Base-by-base conservation (phyloP, 768 basidiomycete species). In the Mycena albidolilacea region DNA sequence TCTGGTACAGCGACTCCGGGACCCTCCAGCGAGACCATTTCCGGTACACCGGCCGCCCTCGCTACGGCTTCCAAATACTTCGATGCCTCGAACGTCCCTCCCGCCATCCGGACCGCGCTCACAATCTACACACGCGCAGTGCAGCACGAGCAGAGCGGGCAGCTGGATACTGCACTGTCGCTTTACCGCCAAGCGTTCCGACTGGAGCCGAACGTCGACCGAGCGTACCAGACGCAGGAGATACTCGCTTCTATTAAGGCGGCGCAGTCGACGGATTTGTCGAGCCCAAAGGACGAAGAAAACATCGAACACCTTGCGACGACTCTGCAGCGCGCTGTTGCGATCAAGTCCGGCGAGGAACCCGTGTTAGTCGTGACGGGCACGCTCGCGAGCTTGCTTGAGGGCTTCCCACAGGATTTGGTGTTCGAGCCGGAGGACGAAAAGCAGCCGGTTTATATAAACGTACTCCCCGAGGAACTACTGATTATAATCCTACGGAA, bases 181-280 rank as follows among this genome's bases (percentile, higher is more conserved):
- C 82, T 96, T 9, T 98, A 97, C 77, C 90, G 95, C 11, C 89
- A 90, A 72, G 95, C 95, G 2, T 97, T 96, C 80, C 89, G 92
- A 64, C 82, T 93, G 82, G 89, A 96, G 71, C 85, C 92, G 44
- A 84, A 93, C 72, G 93, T 97, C 43, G 95, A 96, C 79, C 87
- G 87, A 71, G 87, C 88, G 1, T 96, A 93, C 81, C 85, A 88
- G 71, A 84, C 86, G 52, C 86, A 90, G 71, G 92, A 94, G 77
- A 83, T 84, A 78, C 82, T 87, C 23, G 77, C 80, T 7, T 79
- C 83, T 21, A 81, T 85, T 30, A 67, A 80, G 55, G 79, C 78
- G n/a, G 78, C 78, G 19, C 71, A 72, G 65, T 67, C 75, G 0
- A 39, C 78, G 60, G 19, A 54, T 66, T 38, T 59, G 75, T 15